These are phyloP conservation scores for Anisodus acutangulus DNA, from an alignment of 257 asterid species.

Conservation along the genomic window DNA sequence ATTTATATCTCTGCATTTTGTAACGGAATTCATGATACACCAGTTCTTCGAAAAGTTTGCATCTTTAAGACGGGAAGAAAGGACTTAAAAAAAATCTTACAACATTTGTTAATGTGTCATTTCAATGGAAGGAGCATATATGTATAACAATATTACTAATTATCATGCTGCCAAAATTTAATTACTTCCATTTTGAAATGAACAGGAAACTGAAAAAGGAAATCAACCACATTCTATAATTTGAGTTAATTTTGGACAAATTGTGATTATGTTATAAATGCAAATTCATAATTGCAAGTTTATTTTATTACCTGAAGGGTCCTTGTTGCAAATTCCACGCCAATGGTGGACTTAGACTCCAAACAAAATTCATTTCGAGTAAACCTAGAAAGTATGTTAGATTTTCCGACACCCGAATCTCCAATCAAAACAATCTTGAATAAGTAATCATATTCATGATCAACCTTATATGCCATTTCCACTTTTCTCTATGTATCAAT, in stretches of 20 bases:
- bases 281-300: not conserved
- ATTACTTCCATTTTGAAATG: not conserved
- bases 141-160: too few relatives aligned
- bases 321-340: constrained; percentile 60
- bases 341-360: constrained; percentile 62
- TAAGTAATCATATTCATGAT: constrained; percentile 51
- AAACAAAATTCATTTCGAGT: constrained; percentile 53
- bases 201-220: not conserved
- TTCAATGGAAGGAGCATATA: too few relatives aligned
- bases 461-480: constrained; percentile 52
- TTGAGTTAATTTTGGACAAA: not conserved
- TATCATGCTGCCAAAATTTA: not conserved
- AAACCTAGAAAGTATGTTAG: constrained; percentile 54
- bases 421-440: constrained; percentile 56
- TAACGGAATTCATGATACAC: too few relatives aligned
- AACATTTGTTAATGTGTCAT: too few relatives aligned
- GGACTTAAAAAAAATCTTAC: too few relatives aligned
- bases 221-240: not conserved
- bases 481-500: constrained; percentile 27
- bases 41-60: too few relatives aligned
- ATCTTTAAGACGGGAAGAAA: too few relatives aligned
- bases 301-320: constrained; percentile 49
- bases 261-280: not conserved
- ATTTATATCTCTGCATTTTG: too few relatives aligned
- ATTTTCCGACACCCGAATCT: constrained; percentile 59